Evolutionary conservation across 768 basidiomycete genomes (phyloP).

Genomic region (Psilocybe cubensis): DNA sequence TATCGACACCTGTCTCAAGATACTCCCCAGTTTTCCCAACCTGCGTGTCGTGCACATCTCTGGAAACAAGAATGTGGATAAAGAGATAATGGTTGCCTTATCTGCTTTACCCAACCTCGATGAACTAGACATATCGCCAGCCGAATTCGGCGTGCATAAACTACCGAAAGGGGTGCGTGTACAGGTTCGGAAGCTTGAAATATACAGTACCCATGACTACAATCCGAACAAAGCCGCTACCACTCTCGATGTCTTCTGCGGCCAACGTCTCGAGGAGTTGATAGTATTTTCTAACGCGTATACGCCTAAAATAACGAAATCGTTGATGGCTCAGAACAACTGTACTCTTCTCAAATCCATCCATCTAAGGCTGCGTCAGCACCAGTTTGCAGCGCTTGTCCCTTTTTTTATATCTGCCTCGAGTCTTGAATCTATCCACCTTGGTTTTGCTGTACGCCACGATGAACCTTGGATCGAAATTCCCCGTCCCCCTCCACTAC

Average conservation of each 20-base stretch:
- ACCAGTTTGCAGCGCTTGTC: neutral
- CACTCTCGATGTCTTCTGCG: neutral
- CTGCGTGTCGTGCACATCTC: neutral
- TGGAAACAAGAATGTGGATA: neutral
- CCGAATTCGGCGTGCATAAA: neutral
- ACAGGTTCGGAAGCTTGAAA: neutral
- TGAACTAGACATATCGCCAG: neutral
- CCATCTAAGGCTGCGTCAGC: neutral
- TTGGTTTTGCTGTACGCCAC: neutral
- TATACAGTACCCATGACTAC: neutral
- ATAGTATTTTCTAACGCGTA: neutral
- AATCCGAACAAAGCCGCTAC: neutral
- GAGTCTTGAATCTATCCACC: neutral
- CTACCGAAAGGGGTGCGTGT: neutral
- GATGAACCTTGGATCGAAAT: no score
- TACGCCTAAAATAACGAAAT: neutral
- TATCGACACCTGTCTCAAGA: neutral
- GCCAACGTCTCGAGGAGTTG: neutral
- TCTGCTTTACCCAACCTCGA: neutral
- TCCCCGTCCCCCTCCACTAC: no score
- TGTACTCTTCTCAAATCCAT: neutral
- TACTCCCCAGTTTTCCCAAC: neutral
- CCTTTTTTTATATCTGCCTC: neutral
- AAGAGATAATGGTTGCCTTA: neutral
- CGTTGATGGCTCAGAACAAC: neutral